These are phyloP conservation scores for Royoungia palumana DNA, from an alignment of 768 basidiomycete species.

Conservation along the genomic window DNA sequence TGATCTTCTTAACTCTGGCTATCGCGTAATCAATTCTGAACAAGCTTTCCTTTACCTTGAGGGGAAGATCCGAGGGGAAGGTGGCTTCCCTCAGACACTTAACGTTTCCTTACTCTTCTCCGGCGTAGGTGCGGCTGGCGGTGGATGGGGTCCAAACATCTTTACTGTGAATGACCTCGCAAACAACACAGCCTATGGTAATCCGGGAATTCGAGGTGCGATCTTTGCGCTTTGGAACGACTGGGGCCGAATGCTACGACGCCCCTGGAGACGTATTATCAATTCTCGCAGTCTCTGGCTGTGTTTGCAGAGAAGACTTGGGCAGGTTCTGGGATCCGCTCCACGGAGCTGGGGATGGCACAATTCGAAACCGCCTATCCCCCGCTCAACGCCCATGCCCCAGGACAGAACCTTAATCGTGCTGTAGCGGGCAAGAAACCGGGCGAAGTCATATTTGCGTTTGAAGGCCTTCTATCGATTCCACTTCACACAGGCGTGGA, in stretches of 20 bases:
- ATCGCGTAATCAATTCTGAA: conserved; percentile 37
- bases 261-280: conserved; percentile 42
- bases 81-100: conserved; percentile 34
- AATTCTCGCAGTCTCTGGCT: conserved; percentile 39
- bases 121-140: conserved; percentile 25
- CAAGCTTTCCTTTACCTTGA: conserved; percentile 36
- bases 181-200: conserved; percentile 32
- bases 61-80: conserved; percentile 33
- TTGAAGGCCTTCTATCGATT: conserved; percentile 13
- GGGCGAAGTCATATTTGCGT: conserved; percentile 31
- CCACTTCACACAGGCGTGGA: conserved; percentile 30
- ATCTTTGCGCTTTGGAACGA: conserved; percentile 43
- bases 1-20: conserved; percentile 33
- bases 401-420: conserved; percentile 44
- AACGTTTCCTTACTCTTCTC: conserved; percentile 30
- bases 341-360: conserved; percentile 30
- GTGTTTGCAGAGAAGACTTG: conserved; percentile 43
- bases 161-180: conserved; percentile 27
- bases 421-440: conserved; percentile 26
- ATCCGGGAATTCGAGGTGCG: conserved; percentile 31
- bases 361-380: conserved; percentile 38
- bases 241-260: conserved; percentile 48
- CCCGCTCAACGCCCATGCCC: conserved; percentile 36
- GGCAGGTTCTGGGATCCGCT: conserved; percentile 38
- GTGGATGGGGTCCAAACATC: conserved; percentile 38